Percentiles rank a stretch among this genome's conserved stretches.
phyloP scores from a whole-genome alignment of 2,329 filamentous ascomycete species.

The Trichoderma brevicompactum region DNA sequence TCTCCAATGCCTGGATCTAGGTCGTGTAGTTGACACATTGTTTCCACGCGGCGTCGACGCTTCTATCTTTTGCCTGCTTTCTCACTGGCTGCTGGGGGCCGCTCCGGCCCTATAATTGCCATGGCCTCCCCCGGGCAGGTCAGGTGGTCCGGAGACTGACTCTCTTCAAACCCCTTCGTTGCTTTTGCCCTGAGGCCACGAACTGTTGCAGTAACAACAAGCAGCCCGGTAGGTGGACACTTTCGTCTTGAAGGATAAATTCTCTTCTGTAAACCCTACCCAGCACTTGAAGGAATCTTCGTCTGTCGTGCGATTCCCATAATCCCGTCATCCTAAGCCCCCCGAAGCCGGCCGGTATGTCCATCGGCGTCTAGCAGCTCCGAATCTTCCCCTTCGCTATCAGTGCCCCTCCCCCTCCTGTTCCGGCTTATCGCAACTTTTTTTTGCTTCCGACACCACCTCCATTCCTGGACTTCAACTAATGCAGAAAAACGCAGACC shows the following conservation, averaged over 20 bases:
- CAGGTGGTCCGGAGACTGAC: conserved; percentile 13
- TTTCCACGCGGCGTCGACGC: conserved; percentile 1
- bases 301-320: background rate
- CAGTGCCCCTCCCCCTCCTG: conserved; percentile 22
- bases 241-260: no score
- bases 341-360: background rate
- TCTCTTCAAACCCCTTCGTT: background rate
- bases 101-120: conserved; percentile 18
- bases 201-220: no score
- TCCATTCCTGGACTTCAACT: background rate
- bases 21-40: conserved; percentile 24
- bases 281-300: background rate
- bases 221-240: no score
- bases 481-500: background rate
- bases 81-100: background rate
- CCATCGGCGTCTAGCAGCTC: background rate
- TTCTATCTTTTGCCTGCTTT: conserved; percentile 2
- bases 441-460: background rate
- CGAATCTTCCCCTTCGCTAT: conserved; percentile 7
- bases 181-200: no score
- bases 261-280: no score
- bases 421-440: conserved; percentile 8
- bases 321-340: background rate
- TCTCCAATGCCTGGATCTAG: conserved; percentile 18
- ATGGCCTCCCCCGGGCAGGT: conserved; percentile 5